A percentile compares a stretch with the other conserved stretches of the same genome.
Conservation (phyloP, 148 eudicot species). For the Rhododendron henanense region DNA sequence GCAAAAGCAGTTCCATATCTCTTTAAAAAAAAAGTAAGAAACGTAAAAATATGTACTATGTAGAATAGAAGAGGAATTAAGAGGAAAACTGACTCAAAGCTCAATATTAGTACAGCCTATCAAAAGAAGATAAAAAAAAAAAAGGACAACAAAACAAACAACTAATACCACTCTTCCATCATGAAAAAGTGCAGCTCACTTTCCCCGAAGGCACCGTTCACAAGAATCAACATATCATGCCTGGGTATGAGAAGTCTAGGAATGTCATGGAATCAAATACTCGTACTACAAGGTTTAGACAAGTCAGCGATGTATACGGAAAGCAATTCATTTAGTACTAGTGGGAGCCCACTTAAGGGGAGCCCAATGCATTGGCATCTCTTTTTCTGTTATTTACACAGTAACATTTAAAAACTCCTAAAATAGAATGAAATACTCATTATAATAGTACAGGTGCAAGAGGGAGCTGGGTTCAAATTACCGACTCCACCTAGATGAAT, state of each 20-base stretch:
- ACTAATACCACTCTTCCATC: neutral
- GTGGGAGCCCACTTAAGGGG: neutral
- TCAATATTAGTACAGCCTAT: neutral
- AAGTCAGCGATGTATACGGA: neutral
- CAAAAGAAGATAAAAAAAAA: neutral
- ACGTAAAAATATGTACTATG: neutral
- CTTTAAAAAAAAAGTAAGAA: neutral
- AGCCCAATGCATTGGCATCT: neutral
- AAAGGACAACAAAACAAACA: neutral
- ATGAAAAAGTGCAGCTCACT: neutral
- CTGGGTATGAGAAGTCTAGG: neutral
- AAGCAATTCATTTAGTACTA: neutral
- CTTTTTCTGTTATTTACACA: neutral
- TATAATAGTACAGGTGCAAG: neutral
- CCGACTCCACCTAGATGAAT: neutral
- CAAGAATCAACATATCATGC: neutral
- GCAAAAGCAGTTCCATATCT: neutral
- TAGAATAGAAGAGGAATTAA: neutral
- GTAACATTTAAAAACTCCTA: neutral
- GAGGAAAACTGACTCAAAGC: neutral
- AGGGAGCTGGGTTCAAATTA: neutral
- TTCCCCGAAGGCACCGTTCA: neutral
- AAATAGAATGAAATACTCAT: neutral
- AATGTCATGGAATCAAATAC: neutral
- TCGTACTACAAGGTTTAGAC: neutral